Evolutionary conservation across 164 flowering plant species (phyloP).

Genomic region (Akebia trifoliata): DNA sequence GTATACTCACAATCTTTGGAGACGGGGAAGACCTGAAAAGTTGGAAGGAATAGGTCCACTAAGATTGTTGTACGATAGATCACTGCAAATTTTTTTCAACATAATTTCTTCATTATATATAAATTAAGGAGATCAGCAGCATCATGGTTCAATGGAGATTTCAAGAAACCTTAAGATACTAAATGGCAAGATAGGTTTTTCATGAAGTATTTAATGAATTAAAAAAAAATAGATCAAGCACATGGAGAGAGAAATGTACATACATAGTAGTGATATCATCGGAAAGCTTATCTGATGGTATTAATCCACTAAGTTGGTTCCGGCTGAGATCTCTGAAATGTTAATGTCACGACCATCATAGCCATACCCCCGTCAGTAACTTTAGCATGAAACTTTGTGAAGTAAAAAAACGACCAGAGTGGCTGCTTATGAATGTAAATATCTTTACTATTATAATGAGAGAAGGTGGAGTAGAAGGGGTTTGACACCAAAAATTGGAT

Average conservation of each 20-base stretch:
- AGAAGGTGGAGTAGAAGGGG: no score
- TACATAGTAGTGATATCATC: conserved; percentile 72
- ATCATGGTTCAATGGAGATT: not conserved
- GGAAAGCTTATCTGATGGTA: conserved; percentile 58
- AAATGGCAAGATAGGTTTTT: not conserved
- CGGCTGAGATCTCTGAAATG: conserved; percentile 73
- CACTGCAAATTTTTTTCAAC: conserved; percentile 41
- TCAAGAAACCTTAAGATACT: not conserved
- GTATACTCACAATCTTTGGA: conserved; percentile 67
- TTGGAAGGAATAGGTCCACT: conserved; percentile 63
- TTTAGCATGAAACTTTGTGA: no score
- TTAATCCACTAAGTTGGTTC: conserved; percentile 60
- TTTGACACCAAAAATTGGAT: no score
- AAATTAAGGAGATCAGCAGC: not conserved
- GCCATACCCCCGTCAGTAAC: not conserved
- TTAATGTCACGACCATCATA: conserved; percentile 1
- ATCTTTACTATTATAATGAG: no score
- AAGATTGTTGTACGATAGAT: conserved; percentile 59
- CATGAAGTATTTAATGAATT: not conserved
- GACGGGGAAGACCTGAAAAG: conserved; percentile 56
- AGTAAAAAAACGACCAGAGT: not conserved
- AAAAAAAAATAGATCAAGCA: not conserved
- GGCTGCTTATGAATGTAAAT: not conserved
- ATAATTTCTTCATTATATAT: not conserved
- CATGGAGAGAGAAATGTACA: conserved; percentile 8